Evolutionary conservation across 2,329 filamentous ascomycete genomes (phyloP).

Genomic region (Geosmithia flava): DNA sequence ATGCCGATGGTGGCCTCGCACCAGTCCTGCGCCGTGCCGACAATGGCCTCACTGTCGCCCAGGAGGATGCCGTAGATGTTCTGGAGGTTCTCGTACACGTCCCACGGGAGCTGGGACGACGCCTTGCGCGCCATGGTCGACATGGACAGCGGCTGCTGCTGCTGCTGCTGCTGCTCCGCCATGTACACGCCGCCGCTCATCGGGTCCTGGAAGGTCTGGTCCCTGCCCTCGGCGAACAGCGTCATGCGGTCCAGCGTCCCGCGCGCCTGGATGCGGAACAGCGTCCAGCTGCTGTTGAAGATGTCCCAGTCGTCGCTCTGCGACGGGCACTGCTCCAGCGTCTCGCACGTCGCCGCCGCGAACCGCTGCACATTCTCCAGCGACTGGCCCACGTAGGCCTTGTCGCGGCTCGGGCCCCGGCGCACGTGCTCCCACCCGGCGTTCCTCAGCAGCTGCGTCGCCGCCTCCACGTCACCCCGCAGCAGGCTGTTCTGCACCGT

Average conservation of each 20-base stretch:
- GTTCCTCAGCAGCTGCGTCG: constrained; percentile 54
- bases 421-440: constrained; percentile 71
- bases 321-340: constrained; percentile 64
- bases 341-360: constrained; percentile 51
- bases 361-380: constrained; percentile 69
- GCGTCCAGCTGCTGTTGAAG: constrained; percentile 65
- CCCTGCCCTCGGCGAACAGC: constrained; percentile 66
- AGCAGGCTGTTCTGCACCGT: constrained; percentile 62
- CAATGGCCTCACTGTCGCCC: constrained; percentile 62
- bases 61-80: constrained; percentile 71
- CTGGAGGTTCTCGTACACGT: constrained; percentile 75
- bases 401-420: constrained; percentile 48
- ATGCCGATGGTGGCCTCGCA: constrained; percentile 76
- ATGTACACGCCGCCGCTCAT: constrained; percentile 22
- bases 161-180: constrained; percentile 23
- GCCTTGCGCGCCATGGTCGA: constrained; percentile 63
- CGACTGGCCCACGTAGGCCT: constrained; percentile 61
- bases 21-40: constrained; percentile 77
- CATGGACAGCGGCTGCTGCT: constrained; percentile 30
- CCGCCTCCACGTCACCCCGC: constrained; percentile 59
- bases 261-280: constrained; percentile 67
- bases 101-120: constrained; percentile 79
- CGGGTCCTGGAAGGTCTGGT: constrained; percentile 25
- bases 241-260: constrained; percentile 59
- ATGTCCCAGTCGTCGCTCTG: constrained; percentile 68